Evolutionary conservation across 176 grass and related monocot species (phyloP), one percentile per base, ranked within the genome.

Genomic region (Puya raimondii): DNA sequence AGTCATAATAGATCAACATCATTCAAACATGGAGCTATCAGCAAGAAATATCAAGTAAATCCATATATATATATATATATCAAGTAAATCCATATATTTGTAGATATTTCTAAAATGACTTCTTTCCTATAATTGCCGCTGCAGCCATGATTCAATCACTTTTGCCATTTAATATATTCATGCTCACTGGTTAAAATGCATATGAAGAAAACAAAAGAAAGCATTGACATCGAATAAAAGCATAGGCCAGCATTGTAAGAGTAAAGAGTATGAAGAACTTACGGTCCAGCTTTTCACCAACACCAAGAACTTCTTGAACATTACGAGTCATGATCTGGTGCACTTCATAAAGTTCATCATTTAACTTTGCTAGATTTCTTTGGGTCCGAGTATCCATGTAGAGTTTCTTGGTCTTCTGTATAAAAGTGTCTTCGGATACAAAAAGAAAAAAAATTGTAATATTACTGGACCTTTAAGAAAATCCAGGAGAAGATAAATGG

Each of bases 251-350:
- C 48, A 85, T 49, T 29, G 71, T 56, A 66, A 79, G 64, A 75
- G 53, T 47, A 76, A 70, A n/a, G 12, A 23, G 64, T 68, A 23
- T 52, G 58, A 8, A 2, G 42, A 72, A 91, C 92, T 89, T 59
- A 89, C 83, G 88, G 68, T 96, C 92, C 80, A 91, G 77, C 20
- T 91, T 88, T 89, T 91, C 92, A 77, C 92, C 92, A 13, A 96
- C 92, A 71, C 92, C 92, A 73, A 96, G 88, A 85, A 96, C 92
- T 78, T 91, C 92, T 78, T 96, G 88, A 75, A 96, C 83, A 81
- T 96, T 96, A 65, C 92, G 85, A 71, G 92, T 96, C 88, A 96
- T 96, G 70, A 91, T 91, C 67, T 91, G 88, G 63, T 96, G 92
- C 58, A 91, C 92, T 78, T 96, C 88, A 17, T 89, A 96, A 66